Percentiles rank a stretch among this genome's conserved stretches.
These are phyloP conservation scores for Dysphania ambrosioides DNA, from an alignment of 148 eudicot species.

Conservation along the genomic window DNA sequence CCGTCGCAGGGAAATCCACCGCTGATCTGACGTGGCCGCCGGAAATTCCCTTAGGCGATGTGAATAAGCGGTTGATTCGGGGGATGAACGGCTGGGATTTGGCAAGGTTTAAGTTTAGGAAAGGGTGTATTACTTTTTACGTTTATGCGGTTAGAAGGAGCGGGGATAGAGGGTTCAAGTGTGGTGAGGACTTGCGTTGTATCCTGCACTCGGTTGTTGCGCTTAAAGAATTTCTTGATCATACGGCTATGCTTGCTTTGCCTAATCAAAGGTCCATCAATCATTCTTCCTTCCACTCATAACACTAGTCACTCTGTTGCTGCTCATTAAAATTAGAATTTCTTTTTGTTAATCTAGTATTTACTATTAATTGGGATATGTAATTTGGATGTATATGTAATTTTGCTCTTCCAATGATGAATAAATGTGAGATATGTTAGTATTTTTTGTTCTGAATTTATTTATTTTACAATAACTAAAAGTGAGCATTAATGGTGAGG, in stretches of 20 bases:
- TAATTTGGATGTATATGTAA: constrained; percentile 8
- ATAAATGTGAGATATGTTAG: neutral
- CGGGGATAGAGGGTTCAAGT: constrained; percentile 47
- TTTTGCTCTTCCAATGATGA: constrained; percentile 4
- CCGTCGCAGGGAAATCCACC: constrained; percentile 38
- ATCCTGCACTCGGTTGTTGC: constrained; percentile 60
- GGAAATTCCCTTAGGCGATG: constrained; percentile 78
- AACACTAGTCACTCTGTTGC: constrained; percentile 18
- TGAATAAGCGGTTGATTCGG: constrained; percentile 58
- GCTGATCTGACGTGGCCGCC: constrained; percentile 65
- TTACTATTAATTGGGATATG: neutral
- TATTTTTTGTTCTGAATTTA: neutral
- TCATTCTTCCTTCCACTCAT: constrained; percentile 11
- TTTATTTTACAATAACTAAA: too few relatives aligned
- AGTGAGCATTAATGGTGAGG: too few relatives aligned
- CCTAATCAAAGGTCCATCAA: constrained; percentile 71
- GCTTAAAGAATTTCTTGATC: constrained; percentile 82
- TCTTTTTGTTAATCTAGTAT: neutral
- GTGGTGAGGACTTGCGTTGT: constrained; percentile 60
- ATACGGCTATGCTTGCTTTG: constrained; percentile 91
- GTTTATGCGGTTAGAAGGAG: constrained; percentile 62
- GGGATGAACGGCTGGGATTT: constrained; percentile 62
- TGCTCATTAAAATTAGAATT: constrained; percentile 14
- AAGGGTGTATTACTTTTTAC: constrained; percentile 84
- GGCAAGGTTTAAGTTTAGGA: constrained; percentile 87